These are phyloP conservation scores for Hypoxylon sp. DNA, from an alignment of 2,329 filamentous ascomycete species.

Conservation along the genomic window DNA sequence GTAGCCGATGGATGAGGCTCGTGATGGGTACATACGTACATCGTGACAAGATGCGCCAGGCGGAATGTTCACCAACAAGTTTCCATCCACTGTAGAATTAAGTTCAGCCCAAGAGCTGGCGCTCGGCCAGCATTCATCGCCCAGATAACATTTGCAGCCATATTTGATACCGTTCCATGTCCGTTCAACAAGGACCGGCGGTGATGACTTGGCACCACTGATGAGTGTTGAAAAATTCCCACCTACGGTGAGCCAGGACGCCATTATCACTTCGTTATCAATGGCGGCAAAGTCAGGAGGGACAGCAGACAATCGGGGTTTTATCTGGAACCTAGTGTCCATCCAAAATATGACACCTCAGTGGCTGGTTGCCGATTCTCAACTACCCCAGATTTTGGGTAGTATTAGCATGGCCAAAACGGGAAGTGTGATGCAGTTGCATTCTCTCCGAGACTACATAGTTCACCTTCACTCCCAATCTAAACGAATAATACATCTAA, in stretches of 20 bases:
- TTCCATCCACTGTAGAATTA: slow-evolving; percentile 55
- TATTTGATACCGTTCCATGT: slow-evolving; percentile 49
- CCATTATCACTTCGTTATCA: slow-evolving; percentile 31
- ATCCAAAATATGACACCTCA: slow-evolving; percentile 14
- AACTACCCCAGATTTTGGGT: slow-evolving; percentile 20
- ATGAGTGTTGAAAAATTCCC: slow-evolving; percentile 29
- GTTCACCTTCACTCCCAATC: slow-evolving; percentile 2
- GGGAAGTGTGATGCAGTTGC: slow-evolving; percentile 7
- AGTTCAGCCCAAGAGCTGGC: slow-evolving; percentile 47
- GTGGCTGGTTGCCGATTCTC: slow-evolving; percentile 1
- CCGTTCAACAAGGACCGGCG: slow-evolving; percentile 36
- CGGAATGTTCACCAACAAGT: slow-evolving; percentile 51
- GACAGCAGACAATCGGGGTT: neutral
- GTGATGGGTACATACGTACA: slow-evolving; percentile 28
- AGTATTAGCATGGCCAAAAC: slow-evolving; percentile 13
- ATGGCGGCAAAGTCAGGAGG: neutral
- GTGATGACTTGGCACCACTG: slow-evolving; percentile 9
- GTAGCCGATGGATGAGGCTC: neutral
- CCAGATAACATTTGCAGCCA: slow-evolving; percentile 52
- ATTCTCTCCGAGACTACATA: slow-evolving; percentile 5
- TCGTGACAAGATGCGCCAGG: slow-evolving; percentile 54
- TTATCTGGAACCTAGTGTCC: slow-evolving; percentile 3
- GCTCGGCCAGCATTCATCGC: slow-evolving; percentile 52
- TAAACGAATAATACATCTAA: slow-evolving; percentile 6
- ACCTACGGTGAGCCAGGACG: slow-evolving; percentile 21